Base-by-base conservation (phyloP, 495 filamentous ascomycete genomes). In the Durotheca rogersii region DNA sequence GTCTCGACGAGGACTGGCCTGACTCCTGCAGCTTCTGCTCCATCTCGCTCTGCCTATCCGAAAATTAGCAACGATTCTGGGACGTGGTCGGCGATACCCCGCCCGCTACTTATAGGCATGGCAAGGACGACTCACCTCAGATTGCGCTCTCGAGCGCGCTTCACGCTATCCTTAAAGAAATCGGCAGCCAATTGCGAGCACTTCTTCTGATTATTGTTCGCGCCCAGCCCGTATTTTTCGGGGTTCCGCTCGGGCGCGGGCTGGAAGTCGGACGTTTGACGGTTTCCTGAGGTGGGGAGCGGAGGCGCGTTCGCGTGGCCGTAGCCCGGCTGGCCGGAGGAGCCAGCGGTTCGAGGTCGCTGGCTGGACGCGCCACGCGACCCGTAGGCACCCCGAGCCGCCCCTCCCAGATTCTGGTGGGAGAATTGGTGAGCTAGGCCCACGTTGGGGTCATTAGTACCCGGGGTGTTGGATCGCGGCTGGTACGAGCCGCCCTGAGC, bases 121-220 rank as follows among this genome's bases (percentile, higher is more conserved):
- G 35, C 45, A 23, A 29, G 23, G 36, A 30, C 9, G 16, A 23
- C 80, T 64, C 68, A 92, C 90, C 90, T 85, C 70, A 89, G 79
- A 67, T 96, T 96, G 45, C 91, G 84, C 67, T 95, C 90, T 40
- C 88, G 81, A 35, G 91, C 91, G 46, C 89, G 82, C 72, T 90
- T 87, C 18, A 96, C 93, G 64, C 90, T 95, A 68, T 96, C 89
- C 72, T 91, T 87, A 80, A 96, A 96, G 75, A 96, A 96, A 47
- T 88, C 83, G 43, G 83, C 85, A 37, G 91, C 89, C 55, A 90
- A 64, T 66, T 85, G 84, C 17, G 82, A 82, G 58, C 84, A 84
- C 69, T 86, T 88, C 71, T 85, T 87, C 58, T 88, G 78, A 67
- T 90, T 88, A 61, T 83, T 83, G 50, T 79, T 75, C 18, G 71